phyloP scores from a whole-genome alignment of 176 grass and related monocot genomes.

The Dendrocalamus sinicus region DNA sequence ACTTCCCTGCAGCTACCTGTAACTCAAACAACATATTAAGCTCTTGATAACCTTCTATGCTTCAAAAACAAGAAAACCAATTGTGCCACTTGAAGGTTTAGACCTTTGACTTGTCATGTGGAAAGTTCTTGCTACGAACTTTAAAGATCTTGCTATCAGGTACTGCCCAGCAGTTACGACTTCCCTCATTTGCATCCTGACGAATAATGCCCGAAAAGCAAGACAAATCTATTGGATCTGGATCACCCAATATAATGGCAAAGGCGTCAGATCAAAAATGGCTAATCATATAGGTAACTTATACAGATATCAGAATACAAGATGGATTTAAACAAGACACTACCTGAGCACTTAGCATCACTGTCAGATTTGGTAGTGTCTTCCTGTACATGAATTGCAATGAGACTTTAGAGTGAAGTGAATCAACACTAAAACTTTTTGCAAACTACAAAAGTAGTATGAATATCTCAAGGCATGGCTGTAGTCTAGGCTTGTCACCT shows the following conservation, averaged over 20 bases:
- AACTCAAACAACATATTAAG: conserved; percentile 38
- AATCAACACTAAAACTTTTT: conserved; percentile 32
- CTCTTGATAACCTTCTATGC: conserved; percentile 34
- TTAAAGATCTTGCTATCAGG: conserved; percentile 92
- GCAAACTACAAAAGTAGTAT: conserved; percentile 14
- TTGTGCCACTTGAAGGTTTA: neutral
- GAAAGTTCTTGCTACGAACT: conserved; percentile 89
- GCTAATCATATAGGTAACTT: conserved; percentile 24
- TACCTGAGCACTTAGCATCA: conserved; percentile 66
- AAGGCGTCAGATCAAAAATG: conserved; percentile 32
- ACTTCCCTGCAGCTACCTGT: conserved; percentile 83
- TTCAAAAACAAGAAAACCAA: conserved; percentile 19
- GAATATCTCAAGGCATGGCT: conserved; percentile 6
- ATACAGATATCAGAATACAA: conserved; percentile 36
- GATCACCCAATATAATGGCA: conserved; percentile 40
- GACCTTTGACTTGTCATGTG: conserved; percentile 95
- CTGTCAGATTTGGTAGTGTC: conserved; percentile 49
- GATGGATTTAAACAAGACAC: conserved; percentile 25
- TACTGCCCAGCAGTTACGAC: conserved; percentile 76
- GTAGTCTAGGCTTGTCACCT: conserved; percentile 53
- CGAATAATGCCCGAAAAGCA: conserved; percentile 75
- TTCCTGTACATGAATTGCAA: conserved; percentile 56
- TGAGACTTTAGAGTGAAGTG: conserved; percentile 28
- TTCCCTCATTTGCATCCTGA: conserved; percentile 73
- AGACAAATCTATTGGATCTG: conserved; percentile 77